phyloP scores from a whole-genome alignment of 495 filamentous ascomycete species.

The Penicillium turbatum region DNA sequence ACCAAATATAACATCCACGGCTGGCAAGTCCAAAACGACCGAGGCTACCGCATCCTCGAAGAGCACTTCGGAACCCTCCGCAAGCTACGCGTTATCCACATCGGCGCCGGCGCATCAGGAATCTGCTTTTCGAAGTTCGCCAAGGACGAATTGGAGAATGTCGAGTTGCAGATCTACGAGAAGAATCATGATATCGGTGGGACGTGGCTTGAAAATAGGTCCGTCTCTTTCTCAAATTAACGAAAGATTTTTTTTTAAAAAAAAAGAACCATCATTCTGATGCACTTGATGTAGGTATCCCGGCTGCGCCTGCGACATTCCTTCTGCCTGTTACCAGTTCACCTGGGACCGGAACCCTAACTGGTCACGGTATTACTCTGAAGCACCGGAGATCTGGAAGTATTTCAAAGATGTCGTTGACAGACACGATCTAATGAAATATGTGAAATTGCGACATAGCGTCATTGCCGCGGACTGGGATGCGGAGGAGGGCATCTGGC shows the following conservation, averaged over 20 bases:
- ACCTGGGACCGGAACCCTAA: constrained; percentile 39
- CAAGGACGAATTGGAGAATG: constrained; percentile 24
- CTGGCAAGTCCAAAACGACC: not conserved
- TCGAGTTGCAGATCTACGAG: constrained; percentile 63
- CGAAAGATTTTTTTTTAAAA: too few relatives aligned
- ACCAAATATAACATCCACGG: too few relatives aligned
- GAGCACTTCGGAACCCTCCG: not conserved
- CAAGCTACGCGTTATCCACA: constrained; percentile 7
- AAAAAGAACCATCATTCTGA: too few relatives aligned
- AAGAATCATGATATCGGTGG: constrained; percentile 66
- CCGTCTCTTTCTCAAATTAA: too few relatives aligned
- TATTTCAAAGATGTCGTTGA: constrained; percentile 40
- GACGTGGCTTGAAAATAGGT: constrained; percentile 62
- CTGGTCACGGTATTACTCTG: constrained; percentile 51
- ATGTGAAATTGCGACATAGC: constrained; percentile 23
- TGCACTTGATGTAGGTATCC: too few relatives aligned
- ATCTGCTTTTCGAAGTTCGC: too few relatives aligned
- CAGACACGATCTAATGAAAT: constrained; percentile 27
- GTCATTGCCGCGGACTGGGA: constrained; percentile 31
- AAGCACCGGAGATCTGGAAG: constrained; percentile 45
- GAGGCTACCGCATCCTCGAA: not conserved
- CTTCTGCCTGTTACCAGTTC: constrained; percentile 33
- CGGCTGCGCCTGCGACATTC: constrained; percentile 46
- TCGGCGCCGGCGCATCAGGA: constrained; percentile 23
- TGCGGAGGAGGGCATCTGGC: constrained; percentile 34